A percentile compares a stretch with the other conserved stretches of the same genome.
Evolutionary conservation across 805 yeast genomes (phyloP).

Genomic region (Schwanniomyces vanrijiae): DNA sequence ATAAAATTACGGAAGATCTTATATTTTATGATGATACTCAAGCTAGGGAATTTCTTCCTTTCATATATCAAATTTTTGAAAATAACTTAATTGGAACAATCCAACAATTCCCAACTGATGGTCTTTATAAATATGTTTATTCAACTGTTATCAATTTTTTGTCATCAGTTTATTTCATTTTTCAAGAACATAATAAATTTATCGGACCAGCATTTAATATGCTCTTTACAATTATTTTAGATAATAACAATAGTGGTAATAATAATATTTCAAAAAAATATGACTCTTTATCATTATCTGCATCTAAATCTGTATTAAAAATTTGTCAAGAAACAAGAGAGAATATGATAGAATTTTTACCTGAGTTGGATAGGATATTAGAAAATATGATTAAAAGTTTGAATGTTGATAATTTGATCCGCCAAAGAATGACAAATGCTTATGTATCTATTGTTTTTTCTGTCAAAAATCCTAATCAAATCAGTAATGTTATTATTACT

Average conservation of each 20-base stretch:
- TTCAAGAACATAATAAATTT: conserved; percentile 41
- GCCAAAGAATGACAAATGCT: conserved; percentile 62
- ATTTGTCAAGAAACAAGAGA: conserved; percentile 56
- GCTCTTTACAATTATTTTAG: conserved; percentile 44
- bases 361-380: conserved; percentile 49
- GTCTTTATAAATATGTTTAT: conserved; percentile 6
- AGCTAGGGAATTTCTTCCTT: conserved; percentile 21
- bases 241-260: conserved; percentile 11
- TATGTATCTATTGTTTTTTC: conserved; percentile 63
- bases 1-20: conserved; percentile 55
- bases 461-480: conserved; percentile 41
- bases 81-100: conserved; percentile 19
- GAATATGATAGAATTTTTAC: conserved; percentile 40
- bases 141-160: conserved; percentile 57
- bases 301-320: conserved; percentile 54
- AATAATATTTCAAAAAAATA: conserved; percentile 13
- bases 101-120: conserved; percentile 8
- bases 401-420: conserved; percentile 42
- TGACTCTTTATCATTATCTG: conserved; percentile 32
- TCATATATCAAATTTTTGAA: conserved; percentile 22
- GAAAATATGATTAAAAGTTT: conserved; percentile 45
- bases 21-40: conserved; percentile 38
- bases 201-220: conserved; percentile 56
- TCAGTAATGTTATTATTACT: conserved; percentile 20
- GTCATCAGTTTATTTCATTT: conserved; percentile 61